A percentile compares a stretch with the other conserved stretches of the same genome.
phyloP scores from a whole-genome alignment of 1,284 basidiomycete species.

The Trametes hirsuta region DNA sequence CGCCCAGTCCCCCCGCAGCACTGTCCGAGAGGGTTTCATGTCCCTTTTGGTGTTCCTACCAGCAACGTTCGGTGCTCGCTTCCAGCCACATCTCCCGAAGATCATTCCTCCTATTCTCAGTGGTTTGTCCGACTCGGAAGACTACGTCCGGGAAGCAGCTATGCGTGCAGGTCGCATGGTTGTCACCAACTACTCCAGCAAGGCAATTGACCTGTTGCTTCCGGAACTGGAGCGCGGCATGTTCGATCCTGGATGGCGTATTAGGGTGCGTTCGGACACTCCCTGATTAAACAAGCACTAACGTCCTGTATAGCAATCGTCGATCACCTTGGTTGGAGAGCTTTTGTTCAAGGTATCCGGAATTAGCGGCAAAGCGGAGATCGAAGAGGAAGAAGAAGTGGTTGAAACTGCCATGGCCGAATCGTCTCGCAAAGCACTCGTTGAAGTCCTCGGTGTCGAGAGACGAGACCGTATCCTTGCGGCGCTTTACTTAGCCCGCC shows the following conservation, averaged over 20 bases:
- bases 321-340: slow-evolving; percentile 95
- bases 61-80: slow-evolving; percentile 94
- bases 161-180: slow-evolving; percentile 99
- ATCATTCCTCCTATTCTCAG: slow-evolving; percentile 94
- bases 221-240: slow-evolving; percentile 96
- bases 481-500: slow-evolving; percentile 91
- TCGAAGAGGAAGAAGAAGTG: slow-evolving; percentile 79
- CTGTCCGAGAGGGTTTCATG: slow-evolving; percentile 98
- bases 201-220: slow-evolving; percentile 92
- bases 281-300: background rate
- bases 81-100: slow-evolving; percentile 94
- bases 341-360: slow-evolving; percentile 98
- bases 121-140: slow-evolving; percentile 92
- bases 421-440: slow-evolving; percentile 81
- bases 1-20: slow-evolving; percentile 87
- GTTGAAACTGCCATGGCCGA: slow-evolving; percentile 71
- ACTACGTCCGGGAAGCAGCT: slow-evolving; percentile 93
- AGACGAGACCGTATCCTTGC: slow-evolving; percentile 91
- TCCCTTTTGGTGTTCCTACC: slow-evolving; percentile 96
- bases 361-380: slow-evolving; percentile 89
- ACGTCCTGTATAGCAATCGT: slow-evolving; percentile 70
- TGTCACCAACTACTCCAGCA: slow-evolving; percentile 91
- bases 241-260: slow-evolving; percentile 95
- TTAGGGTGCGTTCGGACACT: slow-evolving; percentile 65
- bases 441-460: slow-evolving; percentile 88